Base-by-base conservation (phyloP, 2,329 filamentous ascomycete genomes). In the Trichophyton mentagrophytes region DNA sequence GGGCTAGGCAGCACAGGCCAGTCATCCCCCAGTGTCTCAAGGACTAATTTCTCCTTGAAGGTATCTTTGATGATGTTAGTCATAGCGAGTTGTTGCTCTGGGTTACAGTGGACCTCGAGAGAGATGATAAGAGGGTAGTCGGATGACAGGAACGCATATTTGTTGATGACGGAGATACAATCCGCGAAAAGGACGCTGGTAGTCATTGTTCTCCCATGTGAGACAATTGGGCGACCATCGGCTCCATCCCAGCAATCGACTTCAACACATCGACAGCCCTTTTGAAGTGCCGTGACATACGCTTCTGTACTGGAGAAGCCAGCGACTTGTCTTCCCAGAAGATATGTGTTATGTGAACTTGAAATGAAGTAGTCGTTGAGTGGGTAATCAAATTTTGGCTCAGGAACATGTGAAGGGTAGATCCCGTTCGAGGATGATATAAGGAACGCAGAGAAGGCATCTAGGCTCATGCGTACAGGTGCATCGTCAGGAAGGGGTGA, bases 361-460 rank as follows among this genome's bases (percentile, higher is more conserved):
- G 92, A 97, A 66, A 99, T 93, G 77, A 90, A 96, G 74, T 99
- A 99, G 71, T 97, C 92, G 71, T 95, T 96, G 71, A 97, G 78
- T 0, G 93, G 93, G 25, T 88, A 84, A 69, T 95, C 85, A 60
- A 96, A 83, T 4, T 78, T 78, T 60, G 85, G 83, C 30, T 83
- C 76, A 11, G 81, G 74, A n/a, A 83, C 81, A 63, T 82, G 79
- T 47, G 82, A 80, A 30, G 81, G 75, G 47, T 90, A 80, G 1
- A 88, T 80, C 1, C 83, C 79, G 69, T 95, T 95, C 66, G 85
- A 81, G 51, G 82, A 82, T 0, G 89, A 95, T 13, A 85, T 82
- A 11, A 96, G 77, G 68, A 87, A 95, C 9, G 83, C 83, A 30
- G 89, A 84, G 67, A 99, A 89, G 0, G 85, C 88, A 46, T 87